Evolutionary conservation across 257 asterid species (phyloP).

Genomic region (Nemophila menziesii): DNA sequence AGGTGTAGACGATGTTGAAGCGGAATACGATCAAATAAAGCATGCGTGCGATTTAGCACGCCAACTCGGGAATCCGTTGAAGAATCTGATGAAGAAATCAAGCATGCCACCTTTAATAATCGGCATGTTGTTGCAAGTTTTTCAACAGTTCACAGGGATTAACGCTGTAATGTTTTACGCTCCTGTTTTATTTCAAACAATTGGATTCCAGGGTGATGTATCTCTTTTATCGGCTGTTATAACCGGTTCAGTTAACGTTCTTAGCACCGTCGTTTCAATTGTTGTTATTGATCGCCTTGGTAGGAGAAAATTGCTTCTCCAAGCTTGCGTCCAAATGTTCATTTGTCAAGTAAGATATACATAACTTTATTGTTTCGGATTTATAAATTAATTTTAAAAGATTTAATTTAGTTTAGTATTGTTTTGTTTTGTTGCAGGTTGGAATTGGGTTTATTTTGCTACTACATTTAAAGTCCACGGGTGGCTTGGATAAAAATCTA

Average conservation of each 20-base stretch:
- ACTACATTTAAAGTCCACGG: slow-evolving; percentile 23
- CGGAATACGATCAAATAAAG: slow-evolving; percentile 15
- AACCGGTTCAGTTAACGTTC: slow-evolving; percentile 48
- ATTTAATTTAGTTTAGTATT: too few relatives aligned
- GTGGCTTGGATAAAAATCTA: slow-evolving; percentile 20
- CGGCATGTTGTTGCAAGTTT: slow-evolving; percentile 29
- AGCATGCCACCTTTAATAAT: slow-evolving; percentile 25
- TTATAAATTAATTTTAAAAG: not conserved
- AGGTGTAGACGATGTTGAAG: slow-evolving; percentile 20
- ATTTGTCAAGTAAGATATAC: slow-evolving; percentile 25
- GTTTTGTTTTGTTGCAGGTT: slow-evolving; percentile 32
- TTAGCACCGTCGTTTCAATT: slow-evolving; percentile 46
- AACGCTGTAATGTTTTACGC: slow-evolving; percentile 75
- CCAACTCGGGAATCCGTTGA: not conserved
- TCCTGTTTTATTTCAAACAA: slow-evolving; percentile 52
- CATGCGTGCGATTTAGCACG: slow-evolving; percentile 12
- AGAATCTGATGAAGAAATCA: slow-evolving; percentile 13
- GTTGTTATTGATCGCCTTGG: slow-evolving; percentile 43
- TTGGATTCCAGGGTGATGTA: slow-evolving; percentile 41
- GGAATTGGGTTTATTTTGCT: slow-evolving; percentile 37
- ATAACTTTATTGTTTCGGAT: not conserved
- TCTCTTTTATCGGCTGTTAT: slow-evolving; percentile 42
- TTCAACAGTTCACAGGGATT: slow-evolving; percentile 74
- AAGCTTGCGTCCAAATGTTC: slow-evolving; percentile 59
- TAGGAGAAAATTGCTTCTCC: slow-evolving; percentile 57